Base-by-base conservation (phyloP, 2,329 filamentous ascomycete genomes). In the Sporothrix humicola region DNA sequence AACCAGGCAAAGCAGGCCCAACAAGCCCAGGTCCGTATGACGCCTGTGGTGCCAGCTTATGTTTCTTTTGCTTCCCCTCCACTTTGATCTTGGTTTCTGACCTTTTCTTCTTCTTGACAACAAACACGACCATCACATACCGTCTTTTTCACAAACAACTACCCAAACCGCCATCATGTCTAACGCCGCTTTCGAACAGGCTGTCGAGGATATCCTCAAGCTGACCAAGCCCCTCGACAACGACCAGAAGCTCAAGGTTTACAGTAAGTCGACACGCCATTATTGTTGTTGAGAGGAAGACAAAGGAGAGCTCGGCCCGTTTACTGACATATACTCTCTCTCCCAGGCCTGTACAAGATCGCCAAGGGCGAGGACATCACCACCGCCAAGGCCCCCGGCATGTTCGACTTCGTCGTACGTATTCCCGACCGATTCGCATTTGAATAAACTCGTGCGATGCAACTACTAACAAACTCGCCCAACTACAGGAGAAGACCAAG, bases 401-500 rank as follows among this genome's bases (percentile, higher is more conserved):
- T 90, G 84, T 93, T 93, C 80, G 89, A 93, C 82, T 48, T 17
- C 15, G 79, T 94, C 31, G 31, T 37, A 37, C 31, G 31, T 37
- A 37, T 37, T 37, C 31, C 31, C 31, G 31, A 37, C 31, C 31
- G 2, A 2, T 37, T 37, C 31, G 7, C 31, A 6, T 3, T 37
- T 37, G 31, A 37, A 37, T 37, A 7, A 37, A 37, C 31, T 2
- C 2, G 31, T 37, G 31, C 31, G 31, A 37, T 37, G 31, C 15
- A 37, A 15, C n/a, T 9, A n/a, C 70, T 74, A 48, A 72, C 70
- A 3, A 37, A 37, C 31, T 37, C 3, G 31, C 31, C 5, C 7
- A 63, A 31, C 48, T 9, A 37, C 15, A 94, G 92, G 90, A 86
- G 84, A 97, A 96, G 85, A 89, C 89, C 79, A 97, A 97, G 88